Base-by-base conservation (phyloP, 129 eudicot species). In the Lactuca sativa region DNA sequence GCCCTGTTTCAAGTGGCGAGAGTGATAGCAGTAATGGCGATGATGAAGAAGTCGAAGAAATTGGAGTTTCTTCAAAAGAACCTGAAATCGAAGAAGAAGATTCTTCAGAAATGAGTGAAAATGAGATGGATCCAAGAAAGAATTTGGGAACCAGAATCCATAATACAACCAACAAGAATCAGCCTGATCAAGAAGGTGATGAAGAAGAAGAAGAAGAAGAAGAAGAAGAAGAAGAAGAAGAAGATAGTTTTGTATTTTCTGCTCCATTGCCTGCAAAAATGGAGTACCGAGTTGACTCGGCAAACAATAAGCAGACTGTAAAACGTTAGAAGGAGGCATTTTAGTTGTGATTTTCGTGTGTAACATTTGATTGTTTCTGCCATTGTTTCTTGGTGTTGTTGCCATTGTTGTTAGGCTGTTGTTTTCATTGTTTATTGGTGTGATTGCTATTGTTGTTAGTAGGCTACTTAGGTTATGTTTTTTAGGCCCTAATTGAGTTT, bases 261-360 rank as follows among this genome's bases (percentile, higher is more conserved):
- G 91, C 97, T 61, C 92, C 95, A 8, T 62, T 79, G 77, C 92
- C 92, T 55, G 72, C 74, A 52, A 88, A 77, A 81, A 91, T 91
- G 92, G 97, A 83, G 73, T 59, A 78, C 18, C 78, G 90, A 74
- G 80, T 81, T 56, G 90, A 83, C 48, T 66, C 74, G 6, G 63
- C 71, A 81, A 82, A 66, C 71, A 74, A 62, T 75, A 81, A 63
- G 72, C 69, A 67, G 78, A 47, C 64, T 15, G 69, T 82, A 30
- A 80, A 78, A 72, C 72, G 36, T 56, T 78, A 77, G 65, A 33
- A 54, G 76, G 63, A 69, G 70, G 81, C 62, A 68, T 69, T 69
- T 51, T 21, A 68, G 58, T 32, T 76, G 9, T 18, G 13, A 33
- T 21, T 44, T 43, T 44, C n/a, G 47, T 32, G 67, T 56, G 41